Base-by-base conservation (phyloP, 2,329 filamentous ascomycete species). In the Paradendryphiella salina region DNA sequence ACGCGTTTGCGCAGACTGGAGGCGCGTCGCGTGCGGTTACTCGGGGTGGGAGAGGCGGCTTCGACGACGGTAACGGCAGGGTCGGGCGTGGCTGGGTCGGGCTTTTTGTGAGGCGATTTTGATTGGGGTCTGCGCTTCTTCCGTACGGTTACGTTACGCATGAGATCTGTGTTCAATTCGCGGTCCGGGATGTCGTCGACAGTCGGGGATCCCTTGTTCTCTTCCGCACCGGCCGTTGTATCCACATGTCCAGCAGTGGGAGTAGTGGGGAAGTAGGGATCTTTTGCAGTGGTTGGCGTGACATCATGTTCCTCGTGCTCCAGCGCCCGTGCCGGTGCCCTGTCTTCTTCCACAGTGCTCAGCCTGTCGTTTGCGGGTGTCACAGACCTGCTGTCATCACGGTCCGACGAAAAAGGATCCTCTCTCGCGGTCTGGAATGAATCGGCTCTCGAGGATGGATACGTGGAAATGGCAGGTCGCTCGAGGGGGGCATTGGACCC, bases 361-460 rank as follows among this genome's bases (percentile, higher is more conserved):
- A 69, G 52, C 7, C 64, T 51, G 26, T 69, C 61, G 18, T 52
- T 54, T 35, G 60, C 36, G 2, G 71, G 70, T 2, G 67, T 67
- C n/a, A 47, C 55, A 3, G 64, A 60, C 29, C 64, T 61, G 52
- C 69, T 69, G 34, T 63, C 62, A 46, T 65, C 66, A 32, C 56
- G 46, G 31, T 74, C 70, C 0, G 72, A 71, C 18, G 69, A 70
- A 4, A 65, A 56, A 8, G 64, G 67, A 13, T 75, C 73, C 57
- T 79, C 77, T 48, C 69, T 67, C 9, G 77, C 77, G 1, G 77
- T 79, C 36, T 67, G 73, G 59, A 78, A 79, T 0, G 76, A 79
- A 20, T 78, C 77, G 26, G 76, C 75, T 23, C 70, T 54, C 17
- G 73, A 76, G 5, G 77, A 79, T 6, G 76, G 70, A 52, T 72